A percentile compares a stretch with the other conserved stretches of the same genome.
Conservation (phyloP, 495 filamentous ascomycete genomes). For the Podospora sp. region DNA sequence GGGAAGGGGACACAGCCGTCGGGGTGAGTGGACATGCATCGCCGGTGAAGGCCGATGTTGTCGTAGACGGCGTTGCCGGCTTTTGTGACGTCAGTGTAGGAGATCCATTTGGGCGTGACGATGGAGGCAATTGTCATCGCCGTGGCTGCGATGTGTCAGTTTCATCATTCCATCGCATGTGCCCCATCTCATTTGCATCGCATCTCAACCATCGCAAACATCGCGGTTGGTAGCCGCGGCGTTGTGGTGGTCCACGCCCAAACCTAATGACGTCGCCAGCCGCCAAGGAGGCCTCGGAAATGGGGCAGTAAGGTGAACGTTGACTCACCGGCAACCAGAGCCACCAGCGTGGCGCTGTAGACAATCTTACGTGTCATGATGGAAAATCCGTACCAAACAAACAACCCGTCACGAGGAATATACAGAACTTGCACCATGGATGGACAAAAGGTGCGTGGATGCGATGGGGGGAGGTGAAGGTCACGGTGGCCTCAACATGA, state of each 20-base stretch:
- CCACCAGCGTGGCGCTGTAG: constrained; percentile 58
- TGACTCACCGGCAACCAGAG: constrained; percentile 63
- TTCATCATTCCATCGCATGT: constrained; percentile 10
- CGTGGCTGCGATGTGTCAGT: constrained; percentile 58
- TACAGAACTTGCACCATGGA: neutral
- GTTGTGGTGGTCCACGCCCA: too few relatives aligned
- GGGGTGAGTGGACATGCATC: constrained; percentile 61
- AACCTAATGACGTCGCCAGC: neutral
- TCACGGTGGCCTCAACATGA: neutral
- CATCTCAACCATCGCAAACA: neutral
- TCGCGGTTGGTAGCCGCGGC: neutral
- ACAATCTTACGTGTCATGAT: constrained; percentile 56
- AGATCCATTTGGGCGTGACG: constrained; percentile 77
- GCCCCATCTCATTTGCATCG: too few relatives aligned
- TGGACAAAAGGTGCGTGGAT: neutral
- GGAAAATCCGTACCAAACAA: constrained; percentile 3
- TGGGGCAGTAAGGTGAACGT: neutral
- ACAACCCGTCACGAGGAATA: neutral
- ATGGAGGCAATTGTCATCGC: constrained; percentile 76
- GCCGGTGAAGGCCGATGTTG: constrained; percentile 77
- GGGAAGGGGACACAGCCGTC: constrained; percentile 53
- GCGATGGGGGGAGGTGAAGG: neutral
- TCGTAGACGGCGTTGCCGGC: constrained; percentile 58
- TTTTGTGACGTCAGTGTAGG: constrained; percentile 62
- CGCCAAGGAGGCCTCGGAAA: neutral